Evolutionary conservation across 805 yeast species (phyloP).

Genomic region (Wickerhamiella spandovensis): DNA sequence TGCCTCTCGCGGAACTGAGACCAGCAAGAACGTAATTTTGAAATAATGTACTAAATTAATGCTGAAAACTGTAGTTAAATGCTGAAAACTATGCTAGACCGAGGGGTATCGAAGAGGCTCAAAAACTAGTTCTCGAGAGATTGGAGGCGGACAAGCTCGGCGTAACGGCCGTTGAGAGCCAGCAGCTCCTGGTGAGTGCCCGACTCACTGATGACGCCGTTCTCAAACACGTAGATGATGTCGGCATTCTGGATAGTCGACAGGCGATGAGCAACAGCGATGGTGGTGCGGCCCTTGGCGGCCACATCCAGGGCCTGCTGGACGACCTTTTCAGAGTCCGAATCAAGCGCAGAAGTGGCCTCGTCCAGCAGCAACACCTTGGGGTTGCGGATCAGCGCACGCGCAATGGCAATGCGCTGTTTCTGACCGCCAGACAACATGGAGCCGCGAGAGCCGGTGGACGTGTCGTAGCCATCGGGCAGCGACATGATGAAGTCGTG

Average conservation of each 20-base stretch:
- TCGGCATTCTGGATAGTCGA: slow-evolving; percentile 54
- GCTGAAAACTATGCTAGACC: too few species aligned
- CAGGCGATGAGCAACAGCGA: slow-evolving; percentile 78
- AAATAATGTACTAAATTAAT: too few species aligned
- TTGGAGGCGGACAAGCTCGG: slow-evolving; percentile 29
- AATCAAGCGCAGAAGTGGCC: slow-evolving; percentile 53
- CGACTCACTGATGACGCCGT: slow-evolving; percentile 48
- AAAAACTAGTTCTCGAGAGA: slow-evolving; percentile 22
- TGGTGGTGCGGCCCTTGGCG: slow-evolving; percentile 58
- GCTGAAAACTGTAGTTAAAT: too few species aligned
- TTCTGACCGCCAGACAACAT: slow-evolving; percentile 64
- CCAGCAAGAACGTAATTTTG: too few species aligned
- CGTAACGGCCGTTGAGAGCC: slow-evolving; percentile 26
- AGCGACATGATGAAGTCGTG: slow-evolving; percentile 43
- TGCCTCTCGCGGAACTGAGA: too few species aligned
- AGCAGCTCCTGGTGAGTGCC: slow-evolving; percentile 41
- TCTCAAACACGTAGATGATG: slow-evolving; percentile 44
- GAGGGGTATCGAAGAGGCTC: too few species aligned
- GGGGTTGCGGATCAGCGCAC: slow-evolving; percentile 58
- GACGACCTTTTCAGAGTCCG: slow-evolving; percentile 63
- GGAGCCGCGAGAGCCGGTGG: slow-evolving; percentile 43
- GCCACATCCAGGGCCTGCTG: slow-evolving; percentile 58
- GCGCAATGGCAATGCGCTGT: slow-evolving; percentile 63
- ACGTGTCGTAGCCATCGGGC: slow-evolving; percentile 49
- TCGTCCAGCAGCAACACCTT: slow-evolving; percentile 52